A percentile compares a stretch with the other conserved stretches of the same genome.
Evolutionary conservation across 345 rosid genomes (phyloP).

Genomic region (Nephelium lappaceum): DNA sequence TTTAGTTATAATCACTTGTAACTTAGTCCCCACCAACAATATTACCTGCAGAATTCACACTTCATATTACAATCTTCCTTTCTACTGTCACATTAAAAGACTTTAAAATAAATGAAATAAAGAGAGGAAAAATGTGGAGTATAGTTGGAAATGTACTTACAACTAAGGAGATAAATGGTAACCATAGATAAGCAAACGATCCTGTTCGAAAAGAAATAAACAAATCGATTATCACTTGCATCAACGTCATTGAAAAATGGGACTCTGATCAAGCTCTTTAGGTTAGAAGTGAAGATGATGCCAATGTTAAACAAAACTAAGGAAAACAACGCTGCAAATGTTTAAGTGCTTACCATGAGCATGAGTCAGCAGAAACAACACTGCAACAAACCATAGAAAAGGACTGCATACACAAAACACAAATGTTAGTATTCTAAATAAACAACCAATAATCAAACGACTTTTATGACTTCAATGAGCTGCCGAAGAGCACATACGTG

Average conservation of each 20-base stretch:
- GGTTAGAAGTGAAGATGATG: no score
- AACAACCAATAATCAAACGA: not conserved
- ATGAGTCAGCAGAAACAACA: slow-evolving; percentile 65
- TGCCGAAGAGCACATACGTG: slow-evolving; percentile 40
- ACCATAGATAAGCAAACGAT: slow-evolving; percentile 69
- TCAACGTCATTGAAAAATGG: not conserved
- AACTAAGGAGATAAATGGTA: slow-evolving; percentile 77
- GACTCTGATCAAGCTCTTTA: not conserved
- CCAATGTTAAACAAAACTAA: no score
- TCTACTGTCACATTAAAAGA: not conserved
- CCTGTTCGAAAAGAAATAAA: slow-evolving; percentile 42
- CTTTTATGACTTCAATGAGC: not conserved
- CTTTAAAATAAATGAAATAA: not conserved
- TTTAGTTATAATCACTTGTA: slow-evolving; percentile 82
- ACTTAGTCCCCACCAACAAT: slow-evolving; percentile 76
- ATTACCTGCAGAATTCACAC: slow-evolving; percentile 45
- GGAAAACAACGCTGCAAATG: not conserved
- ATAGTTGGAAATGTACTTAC: slow-evolving; percentile 49
- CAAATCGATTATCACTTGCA: not conserved
- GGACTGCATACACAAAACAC: slow-evolving; percentile 60
- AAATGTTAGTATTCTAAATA: not conserved
- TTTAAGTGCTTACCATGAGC: slow-evolving; percentile 90
- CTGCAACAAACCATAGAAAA: slow-evolving; percentile 71
- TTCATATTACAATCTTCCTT: not conserved
- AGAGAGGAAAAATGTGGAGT: not conserved